Evolutionary conservation across 2,329 filamentous ascomycete genomes (phyloP), one percentile per base, ranked within the genome.

Genomic region (Aspergillus ochraceus): DNA sequence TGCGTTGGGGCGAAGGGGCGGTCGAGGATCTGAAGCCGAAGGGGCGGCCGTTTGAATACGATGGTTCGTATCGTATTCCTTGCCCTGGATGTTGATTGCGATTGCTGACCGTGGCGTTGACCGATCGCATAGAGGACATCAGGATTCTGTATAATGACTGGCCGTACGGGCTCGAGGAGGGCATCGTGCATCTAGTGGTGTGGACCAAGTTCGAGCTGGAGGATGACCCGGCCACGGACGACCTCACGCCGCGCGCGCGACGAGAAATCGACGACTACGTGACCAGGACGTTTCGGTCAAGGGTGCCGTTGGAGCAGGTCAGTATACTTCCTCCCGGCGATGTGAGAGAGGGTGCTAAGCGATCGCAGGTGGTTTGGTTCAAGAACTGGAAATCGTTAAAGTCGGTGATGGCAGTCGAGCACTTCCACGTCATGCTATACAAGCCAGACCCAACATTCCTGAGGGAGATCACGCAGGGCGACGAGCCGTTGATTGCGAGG

Each of bases 371-470:
- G 49, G 73, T 92, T 61, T 98, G 92, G 92, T 97, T 97, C 79
- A 96, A 90, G 80, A 98, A 98, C 71, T 97, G 92, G 92, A 84
- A 82, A 56, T 86, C 84, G 17, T 79, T 97, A 66, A 97, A 97
- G 79, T 95, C 90, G 24, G 86, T 98, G 29, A 86, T 92, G 68
- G 87, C 90, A 0, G 86, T 98, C 11, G 93, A 97, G 80, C 94
- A 98, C 74, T 95, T 98, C 71, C 94, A 98, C 75, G 89, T 97
- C 70, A 92, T 97, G 92, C 80, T 97, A 56, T 90, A 88, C 73
- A 83, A 91, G 66, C 88, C 92, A 1, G 88, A 94, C 67, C 80
- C 81, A 45, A 82, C 80, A 3, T 91, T 96, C 66, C 76, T 97
- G 50, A 78, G 80, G 54, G 79, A 86, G 57, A 83, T 97, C 62